Base-by-base conservation (phyloP, 2,329 filamentous ascomycete species). In the Hypoxylon sp. region DNA sequence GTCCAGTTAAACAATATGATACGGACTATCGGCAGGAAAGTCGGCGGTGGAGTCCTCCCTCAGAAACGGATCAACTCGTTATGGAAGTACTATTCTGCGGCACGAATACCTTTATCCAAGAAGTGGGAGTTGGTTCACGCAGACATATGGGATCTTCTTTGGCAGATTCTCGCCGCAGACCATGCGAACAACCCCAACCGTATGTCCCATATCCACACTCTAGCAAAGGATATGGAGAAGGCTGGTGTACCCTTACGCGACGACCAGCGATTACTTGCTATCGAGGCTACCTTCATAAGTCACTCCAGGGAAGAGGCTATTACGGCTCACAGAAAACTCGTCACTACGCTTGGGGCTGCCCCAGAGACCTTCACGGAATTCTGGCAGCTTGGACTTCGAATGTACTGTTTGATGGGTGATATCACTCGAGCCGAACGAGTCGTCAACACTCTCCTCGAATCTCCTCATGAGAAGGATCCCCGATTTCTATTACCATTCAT, bases 401-500 rank as follows among this genome's bases (percentile, higher is more conserved):
- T 93, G 83, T 83, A 87, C 74, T 87, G 86, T 45, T 79, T 84
- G 14, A 74, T 79, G 9, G 87, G 86, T 2, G 83, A 91, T 56
- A 71, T 87, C n/a, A 81, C 85, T 26, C 83, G 85, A 61, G 89
- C 90, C 1, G 80, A 87, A 54, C 77, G 83, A 46, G 83, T 87
- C 14, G 83, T 87, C 63, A 80, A 84, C 51, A 83, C 80, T 50
- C 81, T 91, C 2, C 78, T 89, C 9, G 76, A 82, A 2, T 73
- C 77, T 2, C 71, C 78, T 18, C 78, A 83, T 12, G 72, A 80
- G 2, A 80, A 78, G 54, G 82, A 89, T 59, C 79, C 85, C 18
- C 83, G 87, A 4, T 83, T 90, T 44, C 77, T 91, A 57, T 79
- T 93, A 65, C 87, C 88, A 12, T 83, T 96, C n/a, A 90, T 96